Conservation (phyloP, 2,329 filamentous ascomycete genomes). For the Phoma sp. region DNA sequence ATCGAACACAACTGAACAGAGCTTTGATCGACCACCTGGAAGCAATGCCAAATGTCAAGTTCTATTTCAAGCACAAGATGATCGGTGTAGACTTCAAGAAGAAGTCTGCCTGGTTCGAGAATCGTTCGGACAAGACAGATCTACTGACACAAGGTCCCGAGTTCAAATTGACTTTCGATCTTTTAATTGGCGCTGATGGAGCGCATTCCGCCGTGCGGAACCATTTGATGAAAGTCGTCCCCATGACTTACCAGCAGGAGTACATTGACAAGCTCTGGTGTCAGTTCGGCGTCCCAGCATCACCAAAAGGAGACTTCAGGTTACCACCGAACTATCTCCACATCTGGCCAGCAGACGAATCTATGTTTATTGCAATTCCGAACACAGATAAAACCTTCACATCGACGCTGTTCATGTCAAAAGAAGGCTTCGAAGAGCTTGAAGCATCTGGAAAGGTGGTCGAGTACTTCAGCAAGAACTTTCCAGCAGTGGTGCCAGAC, state of each 20-base stretch:
- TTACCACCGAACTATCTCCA: slow-evolving; percentile 94
- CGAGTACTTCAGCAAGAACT: slow-evolving; percentile 79
- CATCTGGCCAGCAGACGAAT: slow-evolving; percentile 92
- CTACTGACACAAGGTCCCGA: slow-evolving; percentile 56
- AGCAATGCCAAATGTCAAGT: slow-evolving; percentile 82
- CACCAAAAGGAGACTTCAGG: slow-evolving; percentile 63
- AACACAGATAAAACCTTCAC: slow-evolving; percentile 90
- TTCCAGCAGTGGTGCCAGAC: slow-evolving; percentile 78
- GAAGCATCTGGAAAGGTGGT: slow-evolving; percentile 68
- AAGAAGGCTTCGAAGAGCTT: slow-evolving; percentile 70
- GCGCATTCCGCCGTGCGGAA: slow-evolving; percentile 91
- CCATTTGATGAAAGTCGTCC: slow-evolving; percentile 93
- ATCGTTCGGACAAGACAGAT: slow-evolving; percentile 35
- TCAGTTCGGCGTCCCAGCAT: slow-evolving; percentile 81
- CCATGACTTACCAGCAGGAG: slow-evolving; percentile 89
- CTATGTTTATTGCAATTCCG: slow-evolving; percentile 99
- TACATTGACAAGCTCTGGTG: slow-evolving; percentile 99
- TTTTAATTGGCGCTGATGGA: slow-evolving; percentile 93
- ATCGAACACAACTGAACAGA: slow-evolving; percentile 83
- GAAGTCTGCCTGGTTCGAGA: slow-evolving; percentile 88
- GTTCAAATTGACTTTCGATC: slow-evolving; percentile 85
- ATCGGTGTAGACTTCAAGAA: slow-evolving; percentile 83
- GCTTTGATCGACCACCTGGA: slow-evolving; percentile 83
- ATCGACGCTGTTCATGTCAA: slow-evolving; percentile 88
- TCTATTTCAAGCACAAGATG: slow-evolving; percentile 94